Evolutionary conservation across 2,329 filamentous ascomycete species (phyloP).

Genomic region (Ophiostoma himal-ulmi): DNA sequence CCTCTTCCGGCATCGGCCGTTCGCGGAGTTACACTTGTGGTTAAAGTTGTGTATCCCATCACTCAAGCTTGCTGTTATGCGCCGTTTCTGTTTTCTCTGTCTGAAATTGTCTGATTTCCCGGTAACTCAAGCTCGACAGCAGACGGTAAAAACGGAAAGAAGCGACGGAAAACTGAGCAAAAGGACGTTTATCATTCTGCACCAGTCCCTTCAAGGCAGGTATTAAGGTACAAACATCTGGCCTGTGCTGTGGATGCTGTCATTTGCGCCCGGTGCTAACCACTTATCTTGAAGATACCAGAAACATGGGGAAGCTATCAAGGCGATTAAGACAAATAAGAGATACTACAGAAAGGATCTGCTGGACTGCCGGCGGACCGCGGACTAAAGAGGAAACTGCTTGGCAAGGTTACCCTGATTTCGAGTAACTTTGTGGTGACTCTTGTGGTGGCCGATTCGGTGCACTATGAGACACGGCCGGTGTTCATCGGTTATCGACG

Average conservation of each 20-base stretch:
- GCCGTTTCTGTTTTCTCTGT: neutral
- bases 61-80: too few species aligned
- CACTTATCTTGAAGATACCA: constrained; percentile 7
- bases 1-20: constrained; percentile 8
- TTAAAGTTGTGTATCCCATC: too few species aligned
- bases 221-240: neutral
- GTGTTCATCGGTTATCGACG: constrained; percentile 14
- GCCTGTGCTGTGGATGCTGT: neutral
- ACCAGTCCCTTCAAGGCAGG: constrained; percentile 11
- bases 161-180: too few species aligned
- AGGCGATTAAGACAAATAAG: too few species aligned
- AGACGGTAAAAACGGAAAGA: neutral
- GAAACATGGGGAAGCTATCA: neutral
- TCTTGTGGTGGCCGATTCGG: neutral
- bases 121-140: neutral
- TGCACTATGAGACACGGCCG: neutral
- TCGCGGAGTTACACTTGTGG: neutral
- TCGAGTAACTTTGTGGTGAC: neutral
- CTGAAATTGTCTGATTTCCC: neutral
- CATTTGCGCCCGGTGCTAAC: neutral
- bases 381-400: constrained; percentile 7
- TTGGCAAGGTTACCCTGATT: neutral
- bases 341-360: neutral
- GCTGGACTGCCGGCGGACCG: neutral
- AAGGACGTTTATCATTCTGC: neutral